Conservation (phyloP, 23 red algal species). For the Gracilariopsis chorda region DNA sequence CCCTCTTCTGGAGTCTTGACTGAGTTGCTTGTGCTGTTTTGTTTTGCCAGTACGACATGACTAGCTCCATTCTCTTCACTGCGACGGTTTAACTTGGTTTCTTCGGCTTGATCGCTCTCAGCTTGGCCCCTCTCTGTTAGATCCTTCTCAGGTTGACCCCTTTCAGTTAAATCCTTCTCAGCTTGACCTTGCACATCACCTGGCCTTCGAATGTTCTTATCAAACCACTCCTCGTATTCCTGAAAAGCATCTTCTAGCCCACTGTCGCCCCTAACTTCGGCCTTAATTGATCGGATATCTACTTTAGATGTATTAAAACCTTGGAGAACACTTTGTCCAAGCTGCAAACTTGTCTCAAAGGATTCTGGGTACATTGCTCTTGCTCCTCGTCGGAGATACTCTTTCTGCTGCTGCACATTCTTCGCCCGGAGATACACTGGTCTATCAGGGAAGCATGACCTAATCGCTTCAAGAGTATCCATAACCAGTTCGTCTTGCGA, state of each 20-base stretch:
- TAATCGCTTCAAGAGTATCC: slow-evolving; percentile 50
- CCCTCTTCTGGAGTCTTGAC: too few species aligned
- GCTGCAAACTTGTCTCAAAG: slow-evolving; percentile 84
- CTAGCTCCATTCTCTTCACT: background rate
- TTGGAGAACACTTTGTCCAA: slow-evolving; percentile 72
- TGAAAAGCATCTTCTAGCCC: slow-evolving; percentile 57
- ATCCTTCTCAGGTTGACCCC: background rate
- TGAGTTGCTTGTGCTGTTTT: too few species aligned
- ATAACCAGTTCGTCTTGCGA: slow-evolving; percentile 40
- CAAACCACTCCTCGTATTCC: slow-evolving; percentile 70
- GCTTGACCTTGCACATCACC: background rate
- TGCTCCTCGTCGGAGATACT: slow-evolving; percentile 55
- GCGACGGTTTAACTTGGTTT: background rate
- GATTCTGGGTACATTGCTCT: slow-evolving; percentile 74
- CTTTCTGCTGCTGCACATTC: slow-evolving; percentile 68
- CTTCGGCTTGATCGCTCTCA: background rate
- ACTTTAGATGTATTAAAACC: slow-evolving; percentile 45
- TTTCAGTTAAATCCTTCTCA: background rate
- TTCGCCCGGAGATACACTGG: slow-evolving; percentile 89
- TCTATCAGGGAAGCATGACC: slow-evolving; percentile 55
- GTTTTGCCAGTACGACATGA: background rate
- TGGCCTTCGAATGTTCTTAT: slow-evolving; percentile 35
- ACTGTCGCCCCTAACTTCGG: slow-evolving; percentile 57
- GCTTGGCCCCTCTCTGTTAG: too few species aligned
- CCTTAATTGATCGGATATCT: slow-evolving; percentile 62